Base-by-base conservation (phyloP, 768 basidiomycete genomes). In the Tricholoma sp. region DNA sequence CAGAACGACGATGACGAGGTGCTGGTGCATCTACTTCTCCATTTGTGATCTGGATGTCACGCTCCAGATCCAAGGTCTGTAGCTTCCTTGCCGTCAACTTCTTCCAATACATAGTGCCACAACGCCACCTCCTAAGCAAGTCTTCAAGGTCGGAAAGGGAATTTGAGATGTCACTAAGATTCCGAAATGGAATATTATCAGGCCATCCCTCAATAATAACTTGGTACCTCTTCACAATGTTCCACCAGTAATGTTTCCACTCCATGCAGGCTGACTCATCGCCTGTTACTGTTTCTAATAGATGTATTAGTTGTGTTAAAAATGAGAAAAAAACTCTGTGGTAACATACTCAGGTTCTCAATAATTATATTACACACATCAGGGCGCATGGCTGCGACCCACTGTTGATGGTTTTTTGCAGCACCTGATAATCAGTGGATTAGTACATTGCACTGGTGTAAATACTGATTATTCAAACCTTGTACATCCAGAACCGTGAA, bases 141-240 rank as follows among this genome's bases (percentile, higher is more conserved):
- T 11, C 31, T 20, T 57, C 57, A 18, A 65, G 57, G 6, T 50
- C 56, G 10, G 53, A 2, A 12, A 63, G 49, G 4, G 55, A 42
- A 37, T 50, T 60, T 12, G 58, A 48, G 17, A 51, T 45, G 12
- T 54, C 37, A 41, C 59, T 60, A 3, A 65, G 61, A 37, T 63
- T 65, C 33, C 52, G 36, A 54, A 65, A 65, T n/a, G 57, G 60
- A 10, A 62, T 50, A 2, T 54, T 34, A 15, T 17, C 39, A 9
- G 58, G 61, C 64, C 64, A 65, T 4, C 63, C 61, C 15, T 58
- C 57, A 28, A 63, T 49, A 8, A 60, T 39, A 15, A 65, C 63
- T 10, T 45, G 44, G 37, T 63, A 56, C 3, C 33, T 41, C 34
- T 45, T 37, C 4, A 60, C 60, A 48, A 62, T 45, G 41, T 62